A percentile compares a stretch with the other conserved stretches of the same genome.
Conservation (phyloP, 2,329 filamentous ascomycete species). For the Arthrobotrys pseudoclavata region DNA sequence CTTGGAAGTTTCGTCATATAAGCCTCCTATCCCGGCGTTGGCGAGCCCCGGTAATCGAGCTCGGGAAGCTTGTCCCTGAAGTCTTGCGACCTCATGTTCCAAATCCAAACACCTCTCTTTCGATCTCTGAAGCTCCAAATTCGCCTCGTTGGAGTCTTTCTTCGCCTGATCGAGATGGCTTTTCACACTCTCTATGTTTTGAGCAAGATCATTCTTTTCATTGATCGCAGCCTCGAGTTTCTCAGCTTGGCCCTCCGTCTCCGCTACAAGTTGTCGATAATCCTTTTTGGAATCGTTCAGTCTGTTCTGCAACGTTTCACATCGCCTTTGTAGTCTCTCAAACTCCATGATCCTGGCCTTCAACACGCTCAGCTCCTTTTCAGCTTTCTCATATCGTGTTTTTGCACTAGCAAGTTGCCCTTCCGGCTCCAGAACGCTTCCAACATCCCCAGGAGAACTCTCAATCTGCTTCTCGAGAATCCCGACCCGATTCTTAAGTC, state of each 20-base stretch:
- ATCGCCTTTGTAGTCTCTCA: neutral
- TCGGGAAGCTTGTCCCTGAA: neutral
- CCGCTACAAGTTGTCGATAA: neutral
- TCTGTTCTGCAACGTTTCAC: neutral
- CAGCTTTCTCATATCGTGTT: neutral
- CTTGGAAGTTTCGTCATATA: neutral
- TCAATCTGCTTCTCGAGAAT: constrained; percentile 2
- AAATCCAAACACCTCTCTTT: neutral
- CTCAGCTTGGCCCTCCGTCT: constrained; percentile 9
- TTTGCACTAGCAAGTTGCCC: neutral
- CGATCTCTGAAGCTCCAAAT: neutral
- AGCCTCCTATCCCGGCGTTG: neutral
- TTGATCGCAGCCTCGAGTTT: neutral
- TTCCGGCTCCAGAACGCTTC: neutral
- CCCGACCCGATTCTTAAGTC: neutral
- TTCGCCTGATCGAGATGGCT: neutral
- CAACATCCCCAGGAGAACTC: neutral
- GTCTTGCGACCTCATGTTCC: neutral
- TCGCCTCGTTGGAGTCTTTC: neutral
- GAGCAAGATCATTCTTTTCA: neutral
- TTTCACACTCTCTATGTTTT: neutral
- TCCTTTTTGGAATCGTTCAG: neutral
- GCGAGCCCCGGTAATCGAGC: neutral
- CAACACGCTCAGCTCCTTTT: neutral
- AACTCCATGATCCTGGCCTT: neutral